phyloP scores from a whole-genome alignment of 2,329 filamentous ascomycete species.

The Truncatella angustata region DNA sequence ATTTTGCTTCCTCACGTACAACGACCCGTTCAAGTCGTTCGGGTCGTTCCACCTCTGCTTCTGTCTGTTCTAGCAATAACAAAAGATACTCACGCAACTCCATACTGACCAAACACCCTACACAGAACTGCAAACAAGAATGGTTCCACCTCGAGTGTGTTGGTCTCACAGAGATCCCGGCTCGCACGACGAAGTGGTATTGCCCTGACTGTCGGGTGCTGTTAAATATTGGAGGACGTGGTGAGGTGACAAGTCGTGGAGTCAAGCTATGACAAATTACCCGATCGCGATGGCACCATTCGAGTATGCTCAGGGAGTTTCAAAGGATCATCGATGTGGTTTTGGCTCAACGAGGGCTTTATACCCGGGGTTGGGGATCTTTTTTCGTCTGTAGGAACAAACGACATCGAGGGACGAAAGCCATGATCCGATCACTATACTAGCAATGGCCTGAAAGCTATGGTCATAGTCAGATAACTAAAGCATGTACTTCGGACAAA shows the following conservation, averaged over 20 bases:
- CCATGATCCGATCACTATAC: too few species aligned
- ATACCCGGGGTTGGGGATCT: too few species aligned
- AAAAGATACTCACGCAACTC: slow-evolving; percentile 7
- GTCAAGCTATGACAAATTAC: slow-evolving; percentile 43
- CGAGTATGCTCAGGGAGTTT: too few species aligned
- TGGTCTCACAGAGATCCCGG: slow-evolving; percentile 64
- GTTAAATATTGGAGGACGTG: slow-evolving; percentile 61
- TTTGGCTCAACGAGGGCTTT: too few species aligned
- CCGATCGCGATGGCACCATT: too few species aligned
- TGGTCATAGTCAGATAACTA: too few species aligned
- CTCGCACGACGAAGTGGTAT: slow-evolving; percentile 78
- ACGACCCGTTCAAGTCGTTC: slow-evolving; percentile 6
- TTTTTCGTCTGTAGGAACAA: too few species aligned
- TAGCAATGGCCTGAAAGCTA: too few species aligned
- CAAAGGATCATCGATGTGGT: too few species aligned
- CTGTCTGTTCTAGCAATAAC: slow-evolving; percentile 14
- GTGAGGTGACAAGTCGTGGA: slow-evolving; percentile 59
- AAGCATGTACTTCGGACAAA: too few species aligned
- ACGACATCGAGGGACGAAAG: too few species aligned
- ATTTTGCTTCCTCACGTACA: slow-evolving; percentile 9
- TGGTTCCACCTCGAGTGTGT: slow-evolving; percentile 87
- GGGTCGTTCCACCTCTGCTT: slow-evolving; percentile 1
- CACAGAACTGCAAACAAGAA: slow-evolving; percentile 69
- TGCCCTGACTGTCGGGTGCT: slow-evolving; percentile 71
- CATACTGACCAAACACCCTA: slow-evolving; percentile 22